Base-by-base conservation (phyloP, 192 early-diverging fungal species). In the Phycomyces blakesleeanus region DNA sequence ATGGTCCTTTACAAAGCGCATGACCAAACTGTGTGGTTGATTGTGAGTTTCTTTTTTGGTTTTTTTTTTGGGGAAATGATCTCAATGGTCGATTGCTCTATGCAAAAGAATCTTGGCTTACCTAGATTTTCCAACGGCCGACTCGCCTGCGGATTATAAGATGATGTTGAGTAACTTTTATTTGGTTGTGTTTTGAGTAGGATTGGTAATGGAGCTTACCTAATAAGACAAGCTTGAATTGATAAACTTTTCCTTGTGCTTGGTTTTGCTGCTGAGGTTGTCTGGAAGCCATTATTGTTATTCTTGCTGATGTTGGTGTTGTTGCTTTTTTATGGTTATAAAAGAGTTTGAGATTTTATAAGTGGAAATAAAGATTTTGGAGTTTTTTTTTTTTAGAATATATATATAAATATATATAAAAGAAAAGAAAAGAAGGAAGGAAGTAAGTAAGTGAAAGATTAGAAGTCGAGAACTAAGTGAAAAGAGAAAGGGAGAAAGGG, bases 211-310 rank as follows among this genome's bases (percentile, higher is more conserved):
- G n/a, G n/a, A 7, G 26, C 61, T 63, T 80, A 86, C 95, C 95
- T 57, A 98, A 83, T 47, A 98, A 81, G 51, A 98, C 96, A 51
- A 98, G 88, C 66, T 97, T 98, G 69, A 96, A 95, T 63, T 90
- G 91, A 69, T 88, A 89, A 59, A 89, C 85, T 65, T 91, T 93
- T 52, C 80, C 79, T 71, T 68, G 62, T 22, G 57, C 16, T 51
- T 54, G 52, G 52, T 54, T 54, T 55, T 40, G 37, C 38, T 57
- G 57, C 22, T 53, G 60, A 42, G 61, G 29, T 63, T 54, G 61
- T 63, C 61, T 63, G n/a, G 61, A 24, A n/a, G 66, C 53, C 66
- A 68, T 68, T 22, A 41, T 65, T 21, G 27, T 25, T 61, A 41
- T 8, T 20, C 6, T 47, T 41, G 18, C n/a, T n/a, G n/a, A n/a